Evolutionary conservation across 345 rosid species (phyloP).

Genomic region (Eutrema yunnanense): DNA sequence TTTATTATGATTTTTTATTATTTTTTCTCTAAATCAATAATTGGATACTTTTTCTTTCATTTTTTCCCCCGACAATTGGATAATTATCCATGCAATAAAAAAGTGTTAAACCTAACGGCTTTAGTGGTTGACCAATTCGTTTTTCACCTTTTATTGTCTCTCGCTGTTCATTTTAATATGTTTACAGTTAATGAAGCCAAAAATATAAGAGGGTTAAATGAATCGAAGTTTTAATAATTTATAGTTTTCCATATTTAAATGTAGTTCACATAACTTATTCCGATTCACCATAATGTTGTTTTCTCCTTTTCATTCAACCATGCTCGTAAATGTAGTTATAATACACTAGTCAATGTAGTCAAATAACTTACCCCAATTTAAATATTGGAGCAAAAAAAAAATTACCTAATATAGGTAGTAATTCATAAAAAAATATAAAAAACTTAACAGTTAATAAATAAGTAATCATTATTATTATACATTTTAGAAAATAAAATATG

Average conservation of each 20-base stretch:
- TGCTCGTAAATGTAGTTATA: not conserved
- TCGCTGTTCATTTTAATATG: not conserved
- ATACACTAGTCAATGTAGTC: not conserved
- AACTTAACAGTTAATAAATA: not conserved
- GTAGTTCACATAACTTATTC: not conserved
- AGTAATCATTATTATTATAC: no score
- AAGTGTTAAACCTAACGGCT: conserved; percentile 17
- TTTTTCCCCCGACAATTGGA: no score
- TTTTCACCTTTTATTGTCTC: conserved; percentile 15
- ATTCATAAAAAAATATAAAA: not conserved
- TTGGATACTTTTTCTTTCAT: not conserved
- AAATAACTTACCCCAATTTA: not conserved
- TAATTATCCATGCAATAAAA: conserved; percentile 12
- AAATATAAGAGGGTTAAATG: not conserved
- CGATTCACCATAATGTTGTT: not conserved
- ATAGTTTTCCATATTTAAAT: not conserved
- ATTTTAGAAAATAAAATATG: no score
- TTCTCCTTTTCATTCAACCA: not conserved
- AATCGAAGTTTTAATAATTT: not conserved
- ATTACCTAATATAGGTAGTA: not conserved
- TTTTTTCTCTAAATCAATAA: not conserved
- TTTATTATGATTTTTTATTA: not conserved
- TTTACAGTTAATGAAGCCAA: not conserved
- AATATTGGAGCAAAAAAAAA: not conserved
- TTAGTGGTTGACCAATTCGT: conserved; percentile 24